phyloP scores from a whole-genome alignment of 2,329 filamentous ascomycete species.

The Chrysoporthe puriensis region DNA sequence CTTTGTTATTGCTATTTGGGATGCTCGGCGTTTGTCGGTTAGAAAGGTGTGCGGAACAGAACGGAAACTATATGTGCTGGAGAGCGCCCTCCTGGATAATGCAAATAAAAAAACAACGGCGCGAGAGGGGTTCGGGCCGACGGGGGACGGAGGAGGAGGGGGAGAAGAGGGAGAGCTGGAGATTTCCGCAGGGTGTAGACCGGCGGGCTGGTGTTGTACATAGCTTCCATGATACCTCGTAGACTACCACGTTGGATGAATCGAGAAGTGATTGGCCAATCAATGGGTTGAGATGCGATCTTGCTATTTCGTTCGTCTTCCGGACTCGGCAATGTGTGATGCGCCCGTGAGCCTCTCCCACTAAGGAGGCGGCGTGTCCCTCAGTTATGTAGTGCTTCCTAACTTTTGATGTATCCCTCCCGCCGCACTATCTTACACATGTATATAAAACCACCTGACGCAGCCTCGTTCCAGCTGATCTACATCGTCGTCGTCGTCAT shows the following conservation, averaged over 20 bases:
- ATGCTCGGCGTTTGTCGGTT: slow-evolving; percentile 14
- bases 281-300: neutral
- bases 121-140: slow-evolving; percentile 2
- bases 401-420: neutral
- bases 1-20: slow-evolving; percentile 18
- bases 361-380: neutral
- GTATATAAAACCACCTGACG: neutral
- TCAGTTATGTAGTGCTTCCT: neutral
- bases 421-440: neutral
- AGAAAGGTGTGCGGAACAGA: slow-evolving; percentile 7
- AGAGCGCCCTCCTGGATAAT: slow-evolving; percentile 13
- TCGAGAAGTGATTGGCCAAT: slow-evolving; percentile 4
- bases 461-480: neutral
- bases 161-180: neutral
- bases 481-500: neutral
- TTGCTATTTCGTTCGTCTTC: neutral
- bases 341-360: neutral
- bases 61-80: neutral
- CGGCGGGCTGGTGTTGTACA: slow-evolving; percentile 22
- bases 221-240: slow-evolving; percentile 33
- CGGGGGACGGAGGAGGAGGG: slow-evolving; percentile 2
- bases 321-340: neutral
- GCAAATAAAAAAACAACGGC: slow-evolving; percentile 4
- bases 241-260: slow-evolving; percentile 30
- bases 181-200: neutral